Base-by-base conservation (phyloP, 2,329 filamentous ascomycete species). In the Bipolaris gigantea region DNA sequence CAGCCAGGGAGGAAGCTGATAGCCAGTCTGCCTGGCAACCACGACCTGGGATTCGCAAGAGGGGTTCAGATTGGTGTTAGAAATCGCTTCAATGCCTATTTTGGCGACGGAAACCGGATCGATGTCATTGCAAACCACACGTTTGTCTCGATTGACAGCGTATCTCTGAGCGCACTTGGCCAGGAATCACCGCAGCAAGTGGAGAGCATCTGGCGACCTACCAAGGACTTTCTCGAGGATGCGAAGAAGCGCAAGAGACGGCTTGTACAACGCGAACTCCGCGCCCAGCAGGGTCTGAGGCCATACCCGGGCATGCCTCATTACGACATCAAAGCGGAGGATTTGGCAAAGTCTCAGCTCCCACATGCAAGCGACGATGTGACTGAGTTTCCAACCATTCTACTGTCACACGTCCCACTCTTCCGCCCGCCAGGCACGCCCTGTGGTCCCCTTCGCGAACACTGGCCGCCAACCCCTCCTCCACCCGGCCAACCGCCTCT, bases 91-190 rank as follows among this genome's bases (percentile, higher is more conserved):
- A 85, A 88, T 66, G 85, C 88, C 3, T 96, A 88, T 70, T 97
- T 99, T 75, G 94, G 94, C 4, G 88, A 94, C 50, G 85, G 87
- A n/a, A 97, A 97, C 73, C 83, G 90, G 8, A 86, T 99, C 18
- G 92, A 97, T 72, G 83, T 97, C 5, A 82, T 97, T 48, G 94
- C 90, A 11, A 99, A 99, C 69, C 94, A 99, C 72, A 95, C 91
- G 0, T 92, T 99, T 70, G 90, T 99, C 18, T 95, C 91, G 0
- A 83, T 99, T 7, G 94, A 99, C 71, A 85, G 88, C 0, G 87
- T 96, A 4, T 97, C 92, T 0, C 75, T 97, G 65, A 96, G 91
- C 68, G 93, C 94, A 3, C 79, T 82, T 70, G 83, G 83, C 48
- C 81, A 85, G 59, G 61, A 65, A 11, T 65, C 65, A n/a, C 79